These are phyloP conservation scores for Taxillus chinensis DNA, from an alignment of 164 flowering plant genomes.

Conservation along the genomic window DNA sequence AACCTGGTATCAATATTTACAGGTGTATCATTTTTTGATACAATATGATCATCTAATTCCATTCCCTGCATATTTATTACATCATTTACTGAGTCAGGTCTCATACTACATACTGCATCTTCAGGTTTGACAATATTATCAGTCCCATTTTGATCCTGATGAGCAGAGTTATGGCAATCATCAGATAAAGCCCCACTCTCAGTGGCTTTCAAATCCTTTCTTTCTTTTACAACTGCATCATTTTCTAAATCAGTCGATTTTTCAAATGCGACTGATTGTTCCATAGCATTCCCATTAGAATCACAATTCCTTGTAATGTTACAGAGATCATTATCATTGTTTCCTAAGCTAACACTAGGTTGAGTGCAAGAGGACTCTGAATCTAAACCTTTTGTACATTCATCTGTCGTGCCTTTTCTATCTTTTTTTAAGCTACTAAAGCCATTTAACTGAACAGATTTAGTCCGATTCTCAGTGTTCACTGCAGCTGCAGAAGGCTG, in stretches of 20 bases:
- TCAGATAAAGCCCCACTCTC: slow-evolving; percentile 15
- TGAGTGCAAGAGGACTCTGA: slow-evolving; percentile 52
- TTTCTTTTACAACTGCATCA: slow-evolving; percentile 17
- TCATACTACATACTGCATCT: slow-evolving; percentile 19
- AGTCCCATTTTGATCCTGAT: slow-evolving; percentile 16
- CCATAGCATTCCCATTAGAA: slow-evolving; percentile 27
- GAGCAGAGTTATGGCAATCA: slow-evolving; percentile 12
- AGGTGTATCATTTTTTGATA: slow-evolving; percentile 22
- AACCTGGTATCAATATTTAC: slow-evolving; percentile 9
- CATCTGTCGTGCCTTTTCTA: slow-evolving; percentile 18
- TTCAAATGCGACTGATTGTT: slow-evolving; percentile 20
- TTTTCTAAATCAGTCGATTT: slow-evolving; percentile 13
- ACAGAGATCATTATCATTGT: slow-evolving; percentile 32
- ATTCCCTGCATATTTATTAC: slow-evolving; percentile 14
- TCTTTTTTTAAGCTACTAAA: slow-evolving; percentile 19
- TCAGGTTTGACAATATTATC: slow-evolving; percentile 22
- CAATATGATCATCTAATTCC: slow-evolving; percentile 13
- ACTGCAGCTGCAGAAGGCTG: slow-evolving; percentile 16
- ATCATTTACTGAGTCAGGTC: slow-evolving; percentile 21
- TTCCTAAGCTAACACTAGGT: slow-evolving; percentile 25
- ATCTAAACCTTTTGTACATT: slow-evolving; percentile 39
- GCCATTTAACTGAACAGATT: slow-evolving; percentile 28
- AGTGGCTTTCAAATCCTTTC: slow-evolving; percentile 19
- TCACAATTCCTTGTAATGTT: slow-evolving; percentile 17
- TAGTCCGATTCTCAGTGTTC: slow-evolving; percentile 25